Evolutionary conservation across 139 green algal species (phyloP), one percentile per base, ranked within the genome.

Genomic region (Bryopsis sp.): DNA sequence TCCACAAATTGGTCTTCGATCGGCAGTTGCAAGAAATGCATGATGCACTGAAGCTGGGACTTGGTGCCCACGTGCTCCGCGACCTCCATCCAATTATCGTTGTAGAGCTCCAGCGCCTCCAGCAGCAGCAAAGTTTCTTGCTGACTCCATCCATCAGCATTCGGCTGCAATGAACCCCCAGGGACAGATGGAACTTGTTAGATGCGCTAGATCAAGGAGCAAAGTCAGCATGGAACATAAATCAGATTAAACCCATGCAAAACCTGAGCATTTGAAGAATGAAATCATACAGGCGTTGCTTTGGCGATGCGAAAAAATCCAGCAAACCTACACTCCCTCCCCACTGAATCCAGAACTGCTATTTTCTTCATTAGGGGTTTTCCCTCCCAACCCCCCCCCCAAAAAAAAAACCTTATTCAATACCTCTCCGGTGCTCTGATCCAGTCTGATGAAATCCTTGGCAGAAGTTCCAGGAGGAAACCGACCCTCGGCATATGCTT

Each of bases 1-100:
- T 91, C 80, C 35, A 95, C 59, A 34, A 93, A 86, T 2, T 76
- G 50, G 39, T 98, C 93, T 61, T 98, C 90, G 0, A 96, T 95
- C 26, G 92, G 89, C 72, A 98, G 69, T 74, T 78, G 70, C 63
- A 98, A 64, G 70, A 97, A 97, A 72, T 89, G 87, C 34, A 83
- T 63, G 31, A 96, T 77, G 78, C 93, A 98, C 74, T 96, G 77
- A 39, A 90, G 71, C 70, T 83, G 82, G 8, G 58, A 86, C 58
- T 89, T 89, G 8, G 76, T 90, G 54, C 84, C 87, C 54, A 98
- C 93, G 59, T 96, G 87, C 63, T 91, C 84, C 0, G 92, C 84
- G 8, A 98, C 82, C 35, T 82, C 68, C 2, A 63, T 67, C 93
- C 93, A 98, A 54, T 87, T 76, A 43, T 97, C 93, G 7, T 85